A percentile compares a stretch with the other conserved stretches of the same genome.
phyloP scores from a whole-genome alignment of 202 grass and related monocot species.

The Carex sylvatica region DNA sequence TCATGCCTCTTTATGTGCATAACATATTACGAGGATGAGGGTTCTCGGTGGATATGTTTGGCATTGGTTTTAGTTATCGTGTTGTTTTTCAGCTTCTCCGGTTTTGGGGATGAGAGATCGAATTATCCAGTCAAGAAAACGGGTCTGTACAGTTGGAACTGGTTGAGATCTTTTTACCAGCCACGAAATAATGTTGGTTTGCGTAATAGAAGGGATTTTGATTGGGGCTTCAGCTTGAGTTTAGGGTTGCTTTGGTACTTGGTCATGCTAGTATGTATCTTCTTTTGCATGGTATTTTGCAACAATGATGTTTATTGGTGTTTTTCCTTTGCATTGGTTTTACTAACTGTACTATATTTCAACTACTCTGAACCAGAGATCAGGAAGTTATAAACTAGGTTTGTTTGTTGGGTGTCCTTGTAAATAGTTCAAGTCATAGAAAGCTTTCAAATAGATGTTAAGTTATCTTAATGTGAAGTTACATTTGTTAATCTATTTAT shows the following conservation, averaged over 20 bases:
- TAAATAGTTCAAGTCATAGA: background rate
- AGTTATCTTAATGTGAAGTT: background rate
- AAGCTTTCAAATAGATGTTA: background rate
- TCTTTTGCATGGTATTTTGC: conserved; percentile 20
- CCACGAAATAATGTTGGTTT: conserved; percentile 16
- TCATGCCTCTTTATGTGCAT: conserved; percentile 54
- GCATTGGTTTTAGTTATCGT: conserved; percentile 40
- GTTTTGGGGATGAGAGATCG: conserved; percentile 30
- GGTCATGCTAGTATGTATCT: conserved; percentile 18
- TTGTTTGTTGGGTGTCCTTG: background rate
- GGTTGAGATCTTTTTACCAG: conserved; percentile 18
- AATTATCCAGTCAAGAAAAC: background rate
- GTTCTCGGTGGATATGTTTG: conserved; percentile 54
- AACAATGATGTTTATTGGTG: conserved; percentile 17
- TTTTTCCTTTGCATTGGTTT: conserved; percentile 5
- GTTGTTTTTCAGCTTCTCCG: conserved; percentile 54
- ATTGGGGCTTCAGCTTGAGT: background rate
- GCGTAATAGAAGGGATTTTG: background rate
- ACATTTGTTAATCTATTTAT: background rate
- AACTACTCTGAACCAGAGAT: conserved; percentile 20
- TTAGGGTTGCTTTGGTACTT: conserved; percentile 22
- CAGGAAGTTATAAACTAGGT: conserved; percentile 1
- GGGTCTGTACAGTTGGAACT: conserved; percentile 12
- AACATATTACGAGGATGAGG: conserved; percentile 54
- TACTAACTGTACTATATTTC: conserved; percentile 19